Conservation (phyloP, 345 rosid species). For the Laguncularia racemosa region DNA sequence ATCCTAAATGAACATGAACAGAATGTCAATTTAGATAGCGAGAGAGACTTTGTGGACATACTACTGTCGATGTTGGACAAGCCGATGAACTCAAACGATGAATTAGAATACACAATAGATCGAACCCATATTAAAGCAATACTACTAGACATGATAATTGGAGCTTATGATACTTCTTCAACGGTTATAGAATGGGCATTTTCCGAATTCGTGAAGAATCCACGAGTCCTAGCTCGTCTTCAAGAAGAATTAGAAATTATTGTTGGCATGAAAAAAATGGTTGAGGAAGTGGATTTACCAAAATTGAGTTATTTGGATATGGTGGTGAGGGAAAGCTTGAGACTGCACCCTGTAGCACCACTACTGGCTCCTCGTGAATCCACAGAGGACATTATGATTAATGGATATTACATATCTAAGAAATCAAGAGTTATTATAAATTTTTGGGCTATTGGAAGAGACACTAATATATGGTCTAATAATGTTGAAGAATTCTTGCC, state of each 20-base stretch:
- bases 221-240: slow-evolving; percentile 11
- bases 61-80: not conserved
- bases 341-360: slow-evolving; percentile 6
- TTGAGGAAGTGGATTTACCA: slow-evolving; percentile 6
- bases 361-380: slow-evolving; percentile 7
- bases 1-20: not conserved
- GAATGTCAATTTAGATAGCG: not conserved
- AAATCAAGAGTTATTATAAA: slow-evolving; percentile 1
- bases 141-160: slow-evolving; percentile 20
- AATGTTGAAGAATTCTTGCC: slow-evolving; percentile 8
- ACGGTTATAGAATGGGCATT: slow-evolving; percentile 21
- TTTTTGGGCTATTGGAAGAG: slow-evolving; percentile 5
- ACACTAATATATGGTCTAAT: not conserved
- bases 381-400: slow-evolving; percentile 1
- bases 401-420: slow-evolving; percentile 2
- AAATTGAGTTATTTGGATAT: slow-evolving; percentile 16
- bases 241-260: slow-evolving; percentile 16
- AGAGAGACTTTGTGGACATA: not conserved
- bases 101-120: not conserved
- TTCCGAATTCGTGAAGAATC: slow-evolving; percentile 19
- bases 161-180: slow-evolving; percentile 12
- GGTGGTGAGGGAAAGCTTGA: slow-evolving; percentile 10
- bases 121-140: slow-evolving; percentile 19
- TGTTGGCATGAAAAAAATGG: slow-evolving; percentile 16
- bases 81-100: not conserved